These are phyloP conservation scores for Aspergillus sojae DNA, from an alignment of 2,329 filamentous ascomycete genomes.

Conservation along the genomic window DNA sequence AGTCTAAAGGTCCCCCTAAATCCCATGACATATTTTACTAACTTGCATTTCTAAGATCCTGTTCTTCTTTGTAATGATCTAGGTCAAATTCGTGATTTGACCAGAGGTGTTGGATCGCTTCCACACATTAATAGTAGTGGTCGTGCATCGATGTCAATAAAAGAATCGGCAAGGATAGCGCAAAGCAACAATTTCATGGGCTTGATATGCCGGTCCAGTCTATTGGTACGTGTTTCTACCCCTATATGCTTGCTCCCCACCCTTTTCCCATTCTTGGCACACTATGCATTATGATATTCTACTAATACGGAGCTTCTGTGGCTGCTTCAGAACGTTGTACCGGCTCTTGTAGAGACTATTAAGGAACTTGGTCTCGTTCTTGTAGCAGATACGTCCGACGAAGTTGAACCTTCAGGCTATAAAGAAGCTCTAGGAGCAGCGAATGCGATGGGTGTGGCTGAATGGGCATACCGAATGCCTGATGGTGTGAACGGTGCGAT, in stretches of 20 bases:
- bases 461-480: constrained; percentile 59
- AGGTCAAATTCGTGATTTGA: constrained; percentile 55
- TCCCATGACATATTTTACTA: neutral
- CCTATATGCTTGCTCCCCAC: neutral
- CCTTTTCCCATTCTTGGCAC: neutral
- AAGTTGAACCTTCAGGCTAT: constrained; percentile 38
- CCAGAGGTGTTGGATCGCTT: constrained; percentile 39
- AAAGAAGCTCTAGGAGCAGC: constrained; percentile 25
- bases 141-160: constrained; percentile 79
- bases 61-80: constrained; percentile 95
- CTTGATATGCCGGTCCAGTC: constrained; percentile 81
- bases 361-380: constrained; percentile 92
- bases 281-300: neutral
- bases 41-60: constrained; percentile 59
- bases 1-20: constrained; percentile 33
- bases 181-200: constrained; percentile 99
- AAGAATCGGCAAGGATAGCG: constrained; percentile 90
- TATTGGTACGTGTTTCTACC: constrained; percentile 66
- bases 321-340: constrained; percentile 76
- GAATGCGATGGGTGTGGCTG: constrained; percentile 35
- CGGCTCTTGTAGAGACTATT: constrained; percentile 87
- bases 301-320: neutral
- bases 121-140: constrained; percentile 62
- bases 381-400: constrained; percentile 80
- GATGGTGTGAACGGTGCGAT: constrained; percentile 86